A percentile compares a stretch with the other conserved stretches of the same genome.
Evolutionary conservation across 495 filamentous ascomycete species (phyloP).

Genomic region (Lophiotrema nucula): DNA sequence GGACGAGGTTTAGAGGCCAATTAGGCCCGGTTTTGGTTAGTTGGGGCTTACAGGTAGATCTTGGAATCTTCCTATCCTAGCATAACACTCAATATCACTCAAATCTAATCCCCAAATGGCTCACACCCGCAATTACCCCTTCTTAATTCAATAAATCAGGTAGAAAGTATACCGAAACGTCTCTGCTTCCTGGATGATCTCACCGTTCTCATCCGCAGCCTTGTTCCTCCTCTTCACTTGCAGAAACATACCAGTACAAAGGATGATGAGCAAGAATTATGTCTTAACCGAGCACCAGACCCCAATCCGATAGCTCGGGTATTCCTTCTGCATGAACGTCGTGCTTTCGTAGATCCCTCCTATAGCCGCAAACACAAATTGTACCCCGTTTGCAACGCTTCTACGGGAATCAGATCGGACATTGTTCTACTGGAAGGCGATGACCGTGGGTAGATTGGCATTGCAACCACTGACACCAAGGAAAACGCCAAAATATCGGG

Average conservation of each 20-base stretch:
- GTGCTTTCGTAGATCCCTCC: conserved; percentile 30
- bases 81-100: not conserved
- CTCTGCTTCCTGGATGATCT: conserved; percentile 18
- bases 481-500: conserved; percentile 26
- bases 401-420: conserved; percentile 17
- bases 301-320: conserved; percentile 19
- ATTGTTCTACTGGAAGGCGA: conserved; percentile 30
- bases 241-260: conserved; percentile 13
- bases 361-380: conserved; percentile 28
- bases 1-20: too few relatives aligned
- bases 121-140: not conserved
- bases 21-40: too few relatives aligned
- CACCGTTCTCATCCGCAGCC: conserved; percentile 11
- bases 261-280: conserved; percentile 19
- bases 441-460: conserved; percentile 24
- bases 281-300: conserved; percentile 25
- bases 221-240: conserved; percentile 15
- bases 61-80: not conserved
- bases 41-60: not conserved
- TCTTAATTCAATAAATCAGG: not conserved
- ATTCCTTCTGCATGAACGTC: conserved; percentile 29
- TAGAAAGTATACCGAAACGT: conserved; percentile 20
- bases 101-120: not conserved
- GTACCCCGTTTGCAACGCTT: conserved; percentile 17
- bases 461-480: conserved; percentile 25